These are phyloP conservation scores for Globisporangium irregulare DNA, from an alignment of 352 stramenopile species.

Conservation along the genomic window DNA sequence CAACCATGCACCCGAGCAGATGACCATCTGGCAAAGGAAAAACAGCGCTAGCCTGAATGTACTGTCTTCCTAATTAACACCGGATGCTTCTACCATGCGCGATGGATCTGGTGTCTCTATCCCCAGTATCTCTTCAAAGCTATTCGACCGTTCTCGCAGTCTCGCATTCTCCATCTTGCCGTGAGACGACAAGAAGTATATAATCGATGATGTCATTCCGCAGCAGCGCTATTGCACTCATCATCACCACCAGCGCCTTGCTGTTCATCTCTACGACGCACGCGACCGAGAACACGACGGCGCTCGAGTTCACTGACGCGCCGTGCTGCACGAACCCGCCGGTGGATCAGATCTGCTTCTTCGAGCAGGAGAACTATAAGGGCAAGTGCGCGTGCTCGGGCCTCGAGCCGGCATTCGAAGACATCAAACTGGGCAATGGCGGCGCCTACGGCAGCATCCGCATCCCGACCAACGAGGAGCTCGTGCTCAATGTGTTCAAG, in stretches of 20 bases:
- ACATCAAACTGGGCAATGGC: slow-evolving; percentile 20
- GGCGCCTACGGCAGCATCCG: slow-evolving; percentile 18
- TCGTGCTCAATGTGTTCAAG: slow-evolving; percentile 23
- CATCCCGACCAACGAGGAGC: slow-evolving; percentile 7
- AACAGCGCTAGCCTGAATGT: neutral
- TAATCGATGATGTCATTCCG: neutral
- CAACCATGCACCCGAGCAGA: neutral
- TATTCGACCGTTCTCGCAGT: neutral
- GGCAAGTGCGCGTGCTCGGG: slow-evolving; percentile 17
- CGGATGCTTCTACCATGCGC: neutral
- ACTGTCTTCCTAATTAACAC: no score
- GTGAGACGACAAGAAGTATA: neutral
- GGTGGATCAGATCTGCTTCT: slow-evolving; percentile 15
- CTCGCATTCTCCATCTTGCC: neutral
- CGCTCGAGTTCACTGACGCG: slow-evolving; percentile 16
- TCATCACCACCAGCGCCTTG: neutral
- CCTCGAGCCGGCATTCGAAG: slow-evolving; percentile 15
- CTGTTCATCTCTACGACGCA: neutral
- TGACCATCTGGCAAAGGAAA: neutral
- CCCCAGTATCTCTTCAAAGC: neutral
- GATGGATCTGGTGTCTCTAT: neutral
- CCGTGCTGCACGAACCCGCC: slow-evolving; percentile 11
- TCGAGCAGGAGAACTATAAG: slow-evolving; percentile 13
- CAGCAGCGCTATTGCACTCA: neutral
- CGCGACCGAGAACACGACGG: slow-evolving; percentile 17